These are phyloP conservation scores for Hygrophorus russula DNA, from an alignment of 768 basidiomycete species.

Conservation along the genomic window DNA sequence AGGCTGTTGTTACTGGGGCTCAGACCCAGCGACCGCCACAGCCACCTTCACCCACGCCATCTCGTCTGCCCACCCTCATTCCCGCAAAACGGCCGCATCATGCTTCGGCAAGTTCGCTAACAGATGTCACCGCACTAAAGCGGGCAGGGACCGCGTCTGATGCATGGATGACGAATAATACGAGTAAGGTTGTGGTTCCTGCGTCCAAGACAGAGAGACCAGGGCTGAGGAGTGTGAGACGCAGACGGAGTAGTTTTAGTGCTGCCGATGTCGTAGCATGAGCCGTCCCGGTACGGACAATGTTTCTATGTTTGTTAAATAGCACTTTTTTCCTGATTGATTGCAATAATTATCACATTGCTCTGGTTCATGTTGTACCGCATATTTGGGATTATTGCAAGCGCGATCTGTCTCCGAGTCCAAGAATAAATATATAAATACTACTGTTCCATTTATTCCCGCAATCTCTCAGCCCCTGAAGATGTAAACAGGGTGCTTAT, in stretches of 20 bases:
- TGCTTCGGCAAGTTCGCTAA: slow-evolving; percentile 28
- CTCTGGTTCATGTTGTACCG: not conserved
- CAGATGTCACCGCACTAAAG: slow-evolving; percentile 38
- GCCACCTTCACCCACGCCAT: slow-evolving; percentile 45
- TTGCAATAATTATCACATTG: not conserved
- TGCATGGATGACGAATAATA: slow-evolving; percentile 73
- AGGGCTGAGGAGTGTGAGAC: slow-evolving; percentile 58
- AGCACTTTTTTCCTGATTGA: not conserved
- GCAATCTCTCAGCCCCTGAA: no score
- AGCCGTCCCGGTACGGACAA: slow-evolving; percentile 3
- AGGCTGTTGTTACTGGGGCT: slow-evolving; percentile 27
- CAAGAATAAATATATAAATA: no score
- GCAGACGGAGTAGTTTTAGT: slow-evolving; percentile 81
- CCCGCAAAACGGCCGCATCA: slow-evolving; percentile 43
- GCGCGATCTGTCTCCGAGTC: no score
- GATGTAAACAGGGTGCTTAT: no score
- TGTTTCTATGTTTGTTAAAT: no score
- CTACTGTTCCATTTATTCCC: no score
- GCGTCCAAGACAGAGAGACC: slow-evolving; percentile 66
- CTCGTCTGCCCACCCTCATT: slow-evolving; percentile 65
- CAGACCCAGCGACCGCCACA: slow-evolving; percentile 19
- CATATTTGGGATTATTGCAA: no score
- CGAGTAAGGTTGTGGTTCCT: slow-evolving; percentile 58
- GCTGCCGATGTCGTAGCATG: slow-evolving; percentile 76
- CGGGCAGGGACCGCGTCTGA: slow-evolving; percentile 27